Evolutionary conservation across 352 stramenopile species (phyloP), one percentile per base, ranked within the genome.

Genomic region (Pythium myriotylum): DNA sequence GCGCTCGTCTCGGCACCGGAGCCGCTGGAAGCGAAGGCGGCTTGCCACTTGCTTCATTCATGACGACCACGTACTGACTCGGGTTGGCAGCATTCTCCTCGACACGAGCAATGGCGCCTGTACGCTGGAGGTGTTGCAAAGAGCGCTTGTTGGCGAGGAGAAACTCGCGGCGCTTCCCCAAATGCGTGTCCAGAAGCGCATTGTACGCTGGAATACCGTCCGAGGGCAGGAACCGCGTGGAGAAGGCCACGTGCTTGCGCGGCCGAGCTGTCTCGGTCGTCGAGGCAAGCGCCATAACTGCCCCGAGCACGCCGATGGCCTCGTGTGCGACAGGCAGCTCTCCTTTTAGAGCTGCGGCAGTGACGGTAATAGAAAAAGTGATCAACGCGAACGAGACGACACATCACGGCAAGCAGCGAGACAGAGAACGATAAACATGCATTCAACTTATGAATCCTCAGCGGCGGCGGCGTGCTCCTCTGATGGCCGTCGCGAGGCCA

Each of bases 191-290:
- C 33, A 92, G 65, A 32, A 92, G 56, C 26, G 83, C 83, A 47
- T 92, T 92, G 54, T 90, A 92, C 46, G 69, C 72, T 9, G 83
- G 80, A 52, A 92, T 92, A 16, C 77, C 73, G 62, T 89, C 82
- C 1, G 70, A 81, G 29, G 80, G 46, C 35, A 90, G 60, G 67
- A 90, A 89, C 14, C 80, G 67, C 48, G 82, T 92, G 27, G 76
- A 88, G 51, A 90, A 92, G 13, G 37, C 37, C 13, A 43, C 37
- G 4, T 43, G 5, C 37, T 43, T 17, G 5, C 37, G 37, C 17
- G 37, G 37, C 29, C 29, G 29, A 5, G 29, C 29, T 10, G 29
- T 35, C 29, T 35, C 29, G 37, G 13, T 43, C 13, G 37, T 20
- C 13, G 37, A 43, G 7, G 37, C 37, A 6, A 20, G 13, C 37